Conservation (phyloP, 352 stramenopile species). For the Stramenopiles sp. region DNA sequence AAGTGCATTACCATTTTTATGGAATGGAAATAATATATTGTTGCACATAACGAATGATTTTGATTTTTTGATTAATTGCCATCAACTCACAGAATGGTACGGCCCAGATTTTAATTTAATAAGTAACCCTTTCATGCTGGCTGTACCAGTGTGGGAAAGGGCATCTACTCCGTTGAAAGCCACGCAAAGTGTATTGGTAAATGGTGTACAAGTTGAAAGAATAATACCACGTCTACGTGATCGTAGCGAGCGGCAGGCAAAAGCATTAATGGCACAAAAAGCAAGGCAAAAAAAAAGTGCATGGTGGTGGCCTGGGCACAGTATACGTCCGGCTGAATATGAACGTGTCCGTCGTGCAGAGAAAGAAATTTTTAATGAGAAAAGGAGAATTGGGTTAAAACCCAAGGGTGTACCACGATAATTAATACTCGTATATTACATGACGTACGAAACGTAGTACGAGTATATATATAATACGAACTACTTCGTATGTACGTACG, state of each 20-base stretch:
- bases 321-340: slow-evolving; percentile 12
- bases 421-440: no score
- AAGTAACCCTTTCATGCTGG: slow-evolving; percentile 17
- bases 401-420: slow-evolving; percentile 2
- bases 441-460: no score
- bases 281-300: background rate
- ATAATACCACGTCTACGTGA: slow-evolving; percentile 9
- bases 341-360: slow-evolving; percentile 14
- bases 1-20: slow-evolving; percentile 13
- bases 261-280: slow-evolving; percentile 10
- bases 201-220: slow-evolving; percentile 11
- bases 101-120: slow-evolving; percentile 12
- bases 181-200: slow-evolving; percentile 14
- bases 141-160: slow-evolving; percentile 13
- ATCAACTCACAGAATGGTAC: slow-evolving; percentile 16
- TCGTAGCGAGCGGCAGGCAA: slow-evolving; percentile 9
- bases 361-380: slow-evolving; percentile 13
- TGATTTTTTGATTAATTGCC: slow-evolving; percentile 11
- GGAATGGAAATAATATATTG: slow-evolving; percentile 16
- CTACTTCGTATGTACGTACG: no score
- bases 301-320: slow-evolving; percentile 13
- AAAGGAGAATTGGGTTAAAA: slow-evolving; percentile 11
- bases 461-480: no score
- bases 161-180: slow-evolving; percentile 12
- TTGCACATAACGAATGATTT: slow-evolving; percentile 11